phyloP scores from a whole-genome alignment of 129 eudicot species.

The Solidago caesia region DNA sequence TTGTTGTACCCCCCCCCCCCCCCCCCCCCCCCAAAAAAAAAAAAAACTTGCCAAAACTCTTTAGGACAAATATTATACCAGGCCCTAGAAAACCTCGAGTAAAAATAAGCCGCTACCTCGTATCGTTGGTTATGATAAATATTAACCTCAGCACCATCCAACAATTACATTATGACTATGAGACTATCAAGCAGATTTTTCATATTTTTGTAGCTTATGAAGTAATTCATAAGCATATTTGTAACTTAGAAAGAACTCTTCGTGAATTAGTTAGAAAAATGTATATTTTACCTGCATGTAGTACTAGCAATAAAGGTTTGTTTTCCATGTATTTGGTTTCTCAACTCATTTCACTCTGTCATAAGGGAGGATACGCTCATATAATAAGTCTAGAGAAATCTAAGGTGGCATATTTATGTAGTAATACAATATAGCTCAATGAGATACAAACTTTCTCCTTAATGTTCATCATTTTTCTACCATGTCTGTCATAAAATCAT shows the following conservation, averaged over 20 bases:
- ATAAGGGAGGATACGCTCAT: background rate
- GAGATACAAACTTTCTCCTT: background rate
- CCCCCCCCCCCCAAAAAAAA: too few species aligned
- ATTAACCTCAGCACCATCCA: background rate
- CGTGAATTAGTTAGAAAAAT: too few species aligned
- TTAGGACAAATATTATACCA: background rate
- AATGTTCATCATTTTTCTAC: background rate
- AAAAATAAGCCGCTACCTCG: too few species aligned
- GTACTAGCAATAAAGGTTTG: background rate
- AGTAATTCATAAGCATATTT: too few species aligned
- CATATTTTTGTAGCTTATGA: background rate
- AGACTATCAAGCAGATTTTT: background rate
- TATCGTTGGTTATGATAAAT: background rate
- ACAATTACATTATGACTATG: background rate
- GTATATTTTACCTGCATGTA: background rate
- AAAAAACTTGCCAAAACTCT: too few species aligned
- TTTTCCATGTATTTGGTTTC: background rate
- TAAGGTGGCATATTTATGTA: conserved; percentile 5
- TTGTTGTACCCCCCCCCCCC: too few species aligned
- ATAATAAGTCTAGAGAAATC: background rate
- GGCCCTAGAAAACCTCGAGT: background rate
- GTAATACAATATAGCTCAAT: background rate
- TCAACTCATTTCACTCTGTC: conserved; percentile 2
- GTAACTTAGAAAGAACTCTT: too few species aligned
- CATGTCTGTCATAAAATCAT: conserved; percentile 14